Percentiles rank a stretch among this genome's conserved stretches.
These are phyloP conservation scores for Thalassiosira ordinaria DNA, from an alignment of 352 stramenopile species.

Conservation along the genomic window DNA sequence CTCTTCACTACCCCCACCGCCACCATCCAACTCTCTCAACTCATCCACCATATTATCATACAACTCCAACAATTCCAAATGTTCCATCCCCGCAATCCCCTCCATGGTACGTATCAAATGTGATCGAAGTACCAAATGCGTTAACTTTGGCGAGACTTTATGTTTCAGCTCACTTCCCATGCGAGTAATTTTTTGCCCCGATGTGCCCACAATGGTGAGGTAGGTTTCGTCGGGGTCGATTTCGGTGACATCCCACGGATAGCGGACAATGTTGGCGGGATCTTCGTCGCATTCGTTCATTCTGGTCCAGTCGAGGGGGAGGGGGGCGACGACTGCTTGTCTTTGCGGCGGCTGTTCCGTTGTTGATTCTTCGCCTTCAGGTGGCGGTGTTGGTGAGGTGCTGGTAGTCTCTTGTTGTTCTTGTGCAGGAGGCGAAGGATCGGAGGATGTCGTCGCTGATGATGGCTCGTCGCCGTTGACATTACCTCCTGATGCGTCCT, in stretches of 20 bases:
- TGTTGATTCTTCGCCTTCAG: neutral
- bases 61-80: conserved; percentile 93
- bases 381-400: neutral
- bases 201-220: conserved; percentile 81
- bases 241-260: conserved; percentile 71
- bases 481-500: neutral
- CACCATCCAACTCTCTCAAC: conserved; percentile 62
- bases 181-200: conserved; percentile 84
- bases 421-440: neutral
- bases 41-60: conserved; percentile 97
- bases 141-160: conserved; percentile 57
- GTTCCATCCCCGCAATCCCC: conserved; percentile 73
- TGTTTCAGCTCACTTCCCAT: conserved; percentile 67
- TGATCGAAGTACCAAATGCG: conserved; percentile 80
- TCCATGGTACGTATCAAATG: conserved; percentile 87
- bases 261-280: conserved; percentile 51
- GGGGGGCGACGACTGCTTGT: conserved; percentile 21
- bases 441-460: neutral
- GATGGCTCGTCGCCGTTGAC: neutral
- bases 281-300: conserved; percentile 23
- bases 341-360: neutral
- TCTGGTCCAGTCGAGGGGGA: conserved; percentile 73
- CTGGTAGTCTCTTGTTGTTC: neutral
- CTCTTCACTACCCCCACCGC: neutral
- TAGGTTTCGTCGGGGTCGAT: conserved; percentile 54